A percentile compares a stretch with the other conserved stretches of the same genome.
phyloP scores from a whole-genome alignment of 805 yeast genomes.

The Phaffomyces opuntiae region DNA sequence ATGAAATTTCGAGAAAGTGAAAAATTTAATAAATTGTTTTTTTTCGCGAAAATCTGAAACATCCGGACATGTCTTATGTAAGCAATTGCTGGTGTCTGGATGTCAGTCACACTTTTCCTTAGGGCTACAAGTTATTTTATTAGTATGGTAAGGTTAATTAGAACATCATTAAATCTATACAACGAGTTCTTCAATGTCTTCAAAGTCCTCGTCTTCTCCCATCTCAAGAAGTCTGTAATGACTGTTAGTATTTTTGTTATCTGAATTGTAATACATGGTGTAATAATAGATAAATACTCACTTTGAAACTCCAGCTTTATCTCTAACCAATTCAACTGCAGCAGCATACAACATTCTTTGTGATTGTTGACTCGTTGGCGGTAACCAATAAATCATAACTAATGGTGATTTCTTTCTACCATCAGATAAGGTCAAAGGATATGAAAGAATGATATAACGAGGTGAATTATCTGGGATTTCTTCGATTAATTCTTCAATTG shows the following conservation, averaged over 20 bases:
- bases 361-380: constrained; percentile 78
- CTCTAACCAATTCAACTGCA: constrained; percentile 73
- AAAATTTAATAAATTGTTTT: not conserved
- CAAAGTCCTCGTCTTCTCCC: constrained; percentile 66
- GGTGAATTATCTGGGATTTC: constrained; percentile 80
- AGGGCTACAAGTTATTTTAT: too few relatives aligned
- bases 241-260: constrained; percentile 11
- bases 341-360: constrained; percentile 87
- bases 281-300: constrained; percentile 9
- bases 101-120: not conserved
- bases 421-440: constrained; percentile 63
- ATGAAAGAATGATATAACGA: constrained; percentile 65
- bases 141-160: not conserved
- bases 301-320: constrained; percentile 36
- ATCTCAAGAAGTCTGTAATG: constrained; percentile 45
- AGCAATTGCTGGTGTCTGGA: not conserved
- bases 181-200: constrained; percentile 38
- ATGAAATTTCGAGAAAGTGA: not conserved
- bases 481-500: constrained; percentile 60
- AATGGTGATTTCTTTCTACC: constrained; percentile 71
- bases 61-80: not conserved
- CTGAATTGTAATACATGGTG: too few relatives aligned
- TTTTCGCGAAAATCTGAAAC: not conserved
- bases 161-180: not conserved
- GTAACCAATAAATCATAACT: constrained; percentile 81